Conservation (phyloP, 371 early-diverging fungal species). For the Sporodiniella umbellata region DNA sequence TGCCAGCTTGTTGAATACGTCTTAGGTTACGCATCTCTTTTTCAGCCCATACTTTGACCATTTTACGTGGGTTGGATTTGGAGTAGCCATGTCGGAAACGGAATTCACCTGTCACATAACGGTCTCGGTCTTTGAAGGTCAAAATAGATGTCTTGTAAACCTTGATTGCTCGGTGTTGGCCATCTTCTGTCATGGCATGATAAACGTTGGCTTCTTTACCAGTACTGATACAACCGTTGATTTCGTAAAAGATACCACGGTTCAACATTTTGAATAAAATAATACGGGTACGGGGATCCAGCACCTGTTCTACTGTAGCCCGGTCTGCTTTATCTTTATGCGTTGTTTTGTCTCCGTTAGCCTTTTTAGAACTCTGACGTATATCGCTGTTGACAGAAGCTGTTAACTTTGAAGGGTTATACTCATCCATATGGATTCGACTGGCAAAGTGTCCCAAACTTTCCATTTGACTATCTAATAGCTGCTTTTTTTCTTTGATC, state of each 20-base stretch:
- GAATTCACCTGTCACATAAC: slow-evolving; percentile 97
- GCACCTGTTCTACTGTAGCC: slow-evolving; percentile 96
- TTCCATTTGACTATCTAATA: slow-evolving; percentile 53
- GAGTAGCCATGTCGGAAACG: slow-evolving; percentile 96
- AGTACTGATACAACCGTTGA: slow-evolving; percentile 97
- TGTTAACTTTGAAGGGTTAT: slow-evolving; percentile 32
- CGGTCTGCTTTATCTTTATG: slow-evolving; percentile 93
- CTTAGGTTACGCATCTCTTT: slow-evolving; percentile 99
- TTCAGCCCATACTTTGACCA: slow-evolving; percentile 99
- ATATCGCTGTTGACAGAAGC: slow-evolving; percentile 55
- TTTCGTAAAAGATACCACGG: slow-evolving; percentile 84
- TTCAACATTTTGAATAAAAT: slow-evolving; percentile 96
- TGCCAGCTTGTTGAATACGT: slow-evolving; percentile 85
- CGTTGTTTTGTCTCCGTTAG: slow-evolving; percentile 64
- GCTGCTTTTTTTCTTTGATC: slow-evolving; percentile 30
- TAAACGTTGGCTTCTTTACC: slow-evolving; percentile 99
- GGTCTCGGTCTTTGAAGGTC: slow-evolving; percentile 98
- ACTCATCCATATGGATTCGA: slow-evolving; percentile 62
- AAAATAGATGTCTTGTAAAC: slow-evolving; percentile 99
- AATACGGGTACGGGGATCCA: slow-evolving; percentile 97
- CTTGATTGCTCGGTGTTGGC: slow-evolving; percentile 92
- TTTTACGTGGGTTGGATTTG: slow-evolving; percentile 97
- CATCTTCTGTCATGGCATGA: slow-evolving; percentile 86
- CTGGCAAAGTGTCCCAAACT: slow-evolving; percentile 58
- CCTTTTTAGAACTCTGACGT: slow-evolving; percentile 74